Conservation (phyloP, 331 rosid genomes). For the Acacia pycnantha region DNA sequence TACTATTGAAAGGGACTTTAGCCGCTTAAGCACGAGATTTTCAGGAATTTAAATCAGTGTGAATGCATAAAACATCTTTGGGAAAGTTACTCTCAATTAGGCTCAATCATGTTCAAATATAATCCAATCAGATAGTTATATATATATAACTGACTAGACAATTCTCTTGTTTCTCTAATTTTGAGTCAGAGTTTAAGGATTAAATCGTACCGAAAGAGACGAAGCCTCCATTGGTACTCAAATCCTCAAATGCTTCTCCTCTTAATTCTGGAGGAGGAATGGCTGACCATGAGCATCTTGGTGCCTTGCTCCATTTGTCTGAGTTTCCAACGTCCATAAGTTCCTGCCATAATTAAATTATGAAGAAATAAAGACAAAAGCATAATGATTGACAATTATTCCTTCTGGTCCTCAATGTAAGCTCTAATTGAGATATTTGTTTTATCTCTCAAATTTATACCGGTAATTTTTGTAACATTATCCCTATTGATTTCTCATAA, state of each 20-base stretch:
- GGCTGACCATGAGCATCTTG: constrained; percentile 87
- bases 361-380: constrained; percentile 13
- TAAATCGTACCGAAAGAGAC: constrained; percentile 68
- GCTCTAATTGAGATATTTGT: too few relatives aligned
- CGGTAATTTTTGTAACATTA: too few relatives aligned
- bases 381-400: background rate
- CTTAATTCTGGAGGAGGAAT: constrained; percentile 92
- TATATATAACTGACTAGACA: background rate
- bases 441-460: too few relatives aligned
- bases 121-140: too few relatives aligned
- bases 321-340: constrained; percentile 81
- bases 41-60: too few relatives aligned
- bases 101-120: too few relatives aligned
- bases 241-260: constrained; percentile 83
- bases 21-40: too few relatives aligned
- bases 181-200: background rate
- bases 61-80: too few relatives aligned
- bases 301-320: constrained; percentile 78
- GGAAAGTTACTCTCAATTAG: too few relatives aligned
- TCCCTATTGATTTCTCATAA: too few relatives aligned
- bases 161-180: constrained; percentile 14
- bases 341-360: constrained; percentile 55
- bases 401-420: background rate
- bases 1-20: too few relatives aligned
- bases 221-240: constrained; percentile 92